phyloP scores from a whole-genome alignment of 805 yeast species.

The Hanseniaspora valbyensis region DNA sequence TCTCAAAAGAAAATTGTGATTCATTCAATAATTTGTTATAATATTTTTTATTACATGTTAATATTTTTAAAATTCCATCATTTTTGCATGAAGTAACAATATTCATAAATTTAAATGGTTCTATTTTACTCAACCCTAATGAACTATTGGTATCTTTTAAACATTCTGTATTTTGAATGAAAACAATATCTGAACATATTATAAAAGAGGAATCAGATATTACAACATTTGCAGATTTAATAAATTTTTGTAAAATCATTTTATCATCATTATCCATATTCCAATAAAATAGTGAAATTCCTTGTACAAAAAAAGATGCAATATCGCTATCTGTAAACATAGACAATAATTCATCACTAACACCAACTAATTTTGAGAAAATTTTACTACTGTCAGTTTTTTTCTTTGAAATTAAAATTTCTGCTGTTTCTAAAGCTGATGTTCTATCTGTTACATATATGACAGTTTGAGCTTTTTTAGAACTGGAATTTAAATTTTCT shows the following conservation, averaged over 20 bases:
- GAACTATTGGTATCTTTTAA: constrained; percentile 53
- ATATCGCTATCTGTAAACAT: constrained; percentile 40
- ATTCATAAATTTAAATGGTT: constrained; percentile 42
- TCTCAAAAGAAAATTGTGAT: constrained; percentile 68
- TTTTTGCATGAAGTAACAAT: constrained; percentile 44
- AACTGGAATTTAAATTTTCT: constrained; percentile 43
- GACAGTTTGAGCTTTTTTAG: constrained; percentile 41
- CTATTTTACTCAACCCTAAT: background rate
- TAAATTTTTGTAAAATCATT: constrained; percentile 42
- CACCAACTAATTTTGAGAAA: constrained; percentile 33
- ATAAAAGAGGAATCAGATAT: constrained; percentile 24
- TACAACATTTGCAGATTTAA: background rate
- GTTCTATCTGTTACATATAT: constrained; percentile 33
- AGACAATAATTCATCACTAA: constrained; percentile 34
- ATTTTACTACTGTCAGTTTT: constrained; percentile 20
- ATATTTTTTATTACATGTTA: constrained; percentile 50
- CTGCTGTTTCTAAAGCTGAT: constrained; percentile 20
- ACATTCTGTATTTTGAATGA: constrained; percentile 59
- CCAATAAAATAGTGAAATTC: constrained; percentile 54
- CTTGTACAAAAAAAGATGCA: constrained; percentile 37
- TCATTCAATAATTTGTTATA: constrained; percentile 61
- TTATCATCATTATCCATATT: constrained; percentile 49
- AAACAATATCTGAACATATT: constrained; percentile 45
- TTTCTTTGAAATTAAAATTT: constrained; percentile 32
- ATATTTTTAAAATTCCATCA: constrained; percentile 36